These are phyloP conservation scores for Elaphomyces granulatus DNA, from an alignment of 495 filamentous ascomycete genomes.

Conservation along the genomic window DNA sequence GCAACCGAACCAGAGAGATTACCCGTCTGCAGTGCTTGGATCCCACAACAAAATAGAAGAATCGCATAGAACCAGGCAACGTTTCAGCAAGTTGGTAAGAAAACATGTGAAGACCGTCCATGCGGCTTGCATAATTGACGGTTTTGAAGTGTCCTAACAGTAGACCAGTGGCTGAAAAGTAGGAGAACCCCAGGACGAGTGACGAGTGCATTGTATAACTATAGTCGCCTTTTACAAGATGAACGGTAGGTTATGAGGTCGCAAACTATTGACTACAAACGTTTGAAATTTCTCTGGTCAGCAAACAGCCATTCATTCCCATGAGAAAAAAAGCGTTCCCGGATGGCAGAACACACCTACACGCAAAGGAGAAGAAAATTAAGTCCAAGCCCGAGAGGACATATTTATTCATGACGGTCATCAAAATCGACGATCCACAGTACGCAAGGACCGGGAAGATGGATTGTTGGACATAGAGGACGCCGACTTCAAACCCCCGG, in stretches of 20 bases:
- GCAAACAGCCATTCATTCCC: too few species aligned
- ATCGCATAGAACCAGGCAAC: constrained; percentile 80
- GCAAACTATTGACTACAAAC: too few species aligned
- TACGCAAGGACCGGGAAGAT: constrained; percentile 73
- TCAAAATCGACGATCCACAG: constrained; percentile 87
- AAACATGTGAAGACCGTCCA: constrained; percentile 68
- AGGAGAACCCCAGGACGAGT: too few species aligned
- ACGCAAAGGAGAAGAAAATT: constrained; percentile 90
- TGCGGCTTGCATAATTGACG: constrained; percentile 57
- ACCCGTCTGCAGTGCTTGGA: constrained; percentile 66
- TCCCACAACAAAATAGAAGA: constrained; percentile 66
- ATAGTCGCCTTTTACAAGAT: too few species aligned
- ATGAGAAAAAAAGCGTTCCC: too few species aligned
- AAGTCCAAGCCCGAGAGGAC: constrained; percentile 80
- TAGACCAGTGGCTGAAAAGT: too few species aligned
- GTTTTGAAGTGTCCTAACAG: constrained; percentile 71
- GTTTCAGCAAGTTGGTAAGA: constrained; percentile 75
- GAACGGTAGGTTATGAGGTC: too few species aligned
- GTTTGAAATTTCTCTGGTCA: too few species aligned
- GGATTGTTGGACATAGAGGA: constrained; percentile 66
- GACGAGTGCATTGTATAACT: too few species aligned
- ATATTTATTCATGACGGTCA: constrained; percentile 99
- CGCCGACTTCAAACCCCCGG: too few species aligned
- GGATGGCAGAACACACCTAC: too few species aligned
- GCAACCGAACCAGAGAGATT: constrained; percentile 85